A percentile compares a stretch with the other conserved stretches of the same genome.
Conservation (phyloP, 345 rosid genomes). For the Eucalyptus marginata region DNA sequence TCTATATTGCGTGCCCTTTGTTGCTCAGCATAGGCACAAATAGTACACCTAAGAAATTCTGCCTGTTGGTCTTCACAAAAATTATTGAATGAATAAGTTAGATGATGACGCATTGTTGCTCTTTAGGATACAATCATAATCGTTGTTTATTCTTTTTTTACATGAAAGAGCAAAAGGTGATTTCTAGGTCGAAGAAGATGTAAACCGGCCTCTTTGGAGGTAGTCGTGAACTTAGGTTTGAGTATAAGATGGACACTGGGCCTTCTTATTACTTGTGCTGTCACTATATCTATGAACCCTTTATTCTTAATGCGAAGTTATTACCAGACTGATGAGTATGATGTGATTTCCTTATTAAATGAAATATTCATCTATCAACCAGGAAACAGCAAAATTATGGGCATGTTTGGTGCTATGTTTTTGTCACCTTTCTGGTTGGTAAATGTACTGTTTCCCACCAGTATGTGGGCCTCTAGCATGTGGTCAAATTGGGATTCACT, state of each 20-base stretch:
- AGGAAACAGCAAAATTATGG: background rate
- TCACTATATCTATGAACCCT: background rate
- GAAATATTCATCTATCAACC: background rate
- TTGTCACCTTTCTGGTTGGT: background rate
- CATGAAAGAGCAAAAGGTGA: background rate
- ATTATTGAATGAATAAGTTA: background rate
- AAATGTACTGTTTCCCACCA: background rate
- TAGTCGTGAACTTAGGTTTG: background rate
- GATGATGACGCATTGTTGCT: background rate
- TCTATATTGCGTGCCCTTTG: background rate
- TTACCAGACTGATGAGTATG: background rate
- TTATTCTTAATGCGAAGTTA: background rate
- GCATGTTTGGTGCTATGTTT: background rate
- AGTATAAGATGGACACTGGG: background rate
- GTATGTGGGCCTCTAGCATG: background rate
- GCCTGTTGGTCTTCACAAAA: background rate
- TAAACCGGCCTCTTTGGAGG: background rate
- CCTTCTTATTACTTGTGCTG: background rate
- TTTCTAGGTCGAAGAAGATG: background rate
- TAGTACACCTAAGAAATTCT: background rate
- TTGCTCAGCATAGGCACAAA: background rate
- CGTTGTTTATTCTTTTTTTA: background rate
- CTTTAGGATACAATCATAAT: background rate
- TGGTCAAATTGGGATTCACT: background rate
- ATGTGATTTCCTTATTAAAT: background rate